phyloP scores from a whole-genome alignment of 2,329 filamentous ascomycete species.

The Colletotrichum musae region DNA sequence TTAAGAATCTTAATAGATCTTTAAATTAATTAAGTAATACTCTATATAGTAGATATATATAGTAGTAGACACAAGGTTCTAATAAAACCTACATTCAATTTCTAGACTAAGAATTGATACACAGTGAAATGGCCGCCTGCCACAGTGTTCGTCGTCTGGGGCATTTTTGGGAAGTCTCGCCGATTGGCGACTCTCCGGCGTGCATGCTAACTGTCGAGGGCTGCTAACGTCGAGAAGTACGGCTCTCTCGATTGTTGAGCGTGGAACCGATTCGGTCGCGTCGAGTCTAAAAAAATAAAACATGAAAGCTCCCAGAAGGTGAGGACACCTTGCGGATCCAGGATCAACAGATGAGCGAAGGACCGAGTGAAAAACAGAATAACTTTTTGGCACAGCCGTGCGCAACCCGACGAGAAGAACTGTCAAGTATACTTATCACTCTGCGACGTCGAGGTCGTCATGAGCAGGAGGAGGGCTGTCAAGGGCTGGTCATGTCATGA shows the following conservation, averaged over 20 bases:
- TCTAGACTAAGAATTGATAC: slow-evolving; percentile 28
- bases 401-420: slow-evolving; percentile 34
- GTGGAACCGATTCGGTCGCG: slow-evolving; percentile 34
- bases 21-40: too few species aligned
- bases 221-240: slow-evolving; percentile 28
- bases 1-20: too few species aligned
- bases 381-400: slow-evolving; percentile 39
- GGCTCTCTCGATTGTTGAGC: slow-evolving; percentile 19
- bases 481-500: slow-evolving; percentile 60
- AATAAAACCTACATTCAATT: slow-evolving; percentile 39
- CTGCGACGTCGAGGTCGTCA: slow-evolving; percentile 96
- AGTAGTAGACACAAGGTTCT: not conserved
- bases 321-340: slow-evolving; percentile 41
- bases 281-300: slow-evolving; percentile 40
- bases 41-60: too few species aligned
- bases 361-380: slow-evolving; percentile 31
- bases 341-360: slow-evolving; percentile 27
- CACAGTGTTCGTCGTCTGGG: slow-evolving; percentile 24
- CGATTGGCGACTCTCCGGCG: slow-evolving; percentile 18
- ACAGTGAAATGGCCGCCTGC: slow-evolving; percentile 33
- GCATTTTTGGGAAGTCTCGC: slow-evolving; percentile 5
- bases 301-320: slow-evolving; percentile 35
- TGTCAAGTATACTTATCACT: slow-evolving; percentile 62
- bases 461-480: slow-evolving; percentile 88
- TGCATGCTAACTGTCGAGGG: slow-evolving; percentile 26